A percentile compares a stretch with the other conserved stretches of the same genome.
Evolutionary conservation across 176 grass and related monocot genomes (phyloP).

Genomic region (Pharus latifolius): DNA sequence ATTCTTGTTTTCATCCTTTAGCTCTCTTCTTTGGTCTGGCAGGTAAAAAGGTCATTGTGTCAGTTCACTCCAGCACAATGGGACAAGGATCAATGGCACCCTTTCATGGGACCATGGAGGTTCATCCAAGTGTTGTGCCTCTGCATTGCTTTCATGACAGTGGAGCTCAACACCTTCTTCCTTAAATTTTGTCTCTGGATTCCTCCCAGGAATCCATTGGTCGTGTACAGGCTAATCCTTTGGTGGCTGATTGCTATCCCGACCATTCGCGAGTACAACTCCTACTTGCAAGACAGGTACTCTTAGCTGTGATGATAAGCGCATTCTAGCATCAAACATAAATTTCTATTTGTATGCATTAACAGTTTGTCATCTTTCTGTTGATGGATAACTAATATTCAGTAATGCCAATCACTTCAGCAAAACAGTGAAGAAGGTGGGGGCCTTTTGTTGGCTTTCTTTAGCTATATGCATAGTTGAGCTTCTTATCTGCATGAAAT

Average conservation of each 20-base stretch:
- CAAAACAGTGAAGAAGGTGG: constrained; percentile 93
- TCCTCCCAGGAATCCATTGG: constrained; percentile 81
- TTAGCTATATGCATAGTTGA: constrained; percentile 94
- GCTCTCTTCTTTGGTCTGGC: neutral
- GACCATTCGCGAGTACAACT: constrained; percentile 97
- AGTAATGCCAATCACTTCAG: constrained; percentile 14
- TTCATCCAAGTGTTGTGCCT: constrained; percentile 90
- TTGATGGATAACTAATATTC: neutral
- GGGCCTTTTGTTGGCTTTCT: constrained; percentile 94
- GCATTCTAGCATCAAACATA: neutral
- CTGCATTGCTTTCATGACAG: constrained; percentile 79
- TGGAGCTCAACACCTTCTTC: constrained; percentile 96
- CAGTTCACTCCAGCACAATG: constrained; percentile 94
- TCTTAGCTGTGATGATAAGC: neutral
- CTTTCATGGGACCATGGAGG: constrained; percentile 80
- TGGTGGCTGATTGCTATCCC: constrained; percentile 99
- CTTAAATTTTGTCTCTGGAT: constrained; percentile 95
- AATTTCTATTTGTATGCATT: neutral
- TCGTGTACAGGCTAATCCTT: constrained; percentile 71
- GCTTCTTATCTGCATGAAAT: constrained; percentile 96
- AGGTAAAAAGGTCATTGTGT: constrained; percentile 89
- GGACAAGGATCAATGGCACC: constrained; percentile 98
- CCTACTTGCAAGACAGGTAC: constrained; percentile 95
- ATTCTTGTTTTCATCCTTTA: constrained; percentile 2
- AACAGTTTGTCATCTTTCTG: neutral